These are phyloP conservation scores for Inonotus obliquus DNA, from an alignment of 1,284 basidiomycete species.

Conservation along the genomic window DNA sequence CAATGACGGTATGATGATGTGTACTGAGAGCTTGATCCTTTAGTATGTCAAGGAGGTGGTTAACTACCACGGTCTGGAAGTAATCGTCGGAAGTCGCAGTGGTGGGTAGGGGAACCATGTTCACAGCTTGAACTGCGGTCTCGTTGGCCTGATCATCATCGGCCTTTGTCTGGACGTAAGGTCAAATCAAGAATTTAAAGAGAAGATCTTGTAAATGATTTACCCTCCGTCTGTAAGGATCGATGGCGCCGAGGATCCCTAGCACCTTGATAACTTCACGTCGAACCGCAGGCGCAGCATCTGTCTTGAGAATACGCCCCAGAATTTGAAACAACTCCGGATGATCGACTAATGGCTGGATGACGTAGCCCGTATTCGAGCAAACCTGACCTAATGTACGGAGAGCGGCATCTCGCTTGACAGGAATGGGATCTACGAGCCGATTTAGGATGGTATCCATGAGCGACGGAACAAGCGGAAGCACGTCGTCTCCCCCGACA, in stretches of 20 bases:
- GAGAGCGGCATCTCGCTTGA: slow-evolving; percentile 91
- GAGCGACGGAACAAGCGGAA: slow-evolving; percentile 79
- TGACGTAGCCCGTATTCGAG: slow-evolving; percentile 94
- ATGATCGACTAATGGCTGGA: slow-evolving; percentile 87
- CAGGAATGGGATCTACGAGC: slow-evolving; percentile 80
- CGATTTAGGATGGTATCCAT: slow-evolving; percentile 90
- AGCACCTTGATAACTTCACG: slow-evolving; percentile 92
- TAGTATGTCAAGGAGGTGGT: slow-evolving; percentile 82
- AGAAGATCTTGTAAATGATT: background rate
- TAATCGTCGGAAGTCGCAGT: slow-evolving; percentile 81
- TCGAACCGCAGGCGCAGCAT: slow-evolving; percentile 71
- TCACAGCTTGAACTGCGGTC: slow-evolving; percentile 56
- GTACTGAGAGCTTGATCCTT: slow-evolving; percentile 83
- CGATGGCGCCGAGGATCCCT: slow-evolving; percentile 95
- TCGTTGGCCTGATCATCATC: slow-evolving; percentile 78
- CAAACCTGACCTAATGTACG: slow-evolving; percentile 94
- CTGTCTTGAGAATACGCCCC: slow-evolving; percentile 84
- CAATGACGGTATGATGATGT: slow-evolving; percentile 92
- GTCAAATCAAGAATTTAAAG: slow-evolving; percentile 11
- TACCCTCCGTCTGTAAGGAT: slow-evolving; percentile 94
- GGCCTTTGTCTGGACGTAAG: slow-evolving; percentile 49
- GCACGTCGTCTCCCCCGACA: slow-evolving; percentile 91
- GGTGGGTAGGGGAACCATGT: slow-evolving; percentile 49
- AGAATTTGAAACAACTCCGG: slow-evolving; percentile 88
- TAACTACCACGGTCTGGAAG: slow-evolving; percentile 96